These are phyloP conservation scores for Calonectria naviculata DNA, from an alignment of 2,329 filamentous ascomycete species.

Conservation along the genomic window DNA sequence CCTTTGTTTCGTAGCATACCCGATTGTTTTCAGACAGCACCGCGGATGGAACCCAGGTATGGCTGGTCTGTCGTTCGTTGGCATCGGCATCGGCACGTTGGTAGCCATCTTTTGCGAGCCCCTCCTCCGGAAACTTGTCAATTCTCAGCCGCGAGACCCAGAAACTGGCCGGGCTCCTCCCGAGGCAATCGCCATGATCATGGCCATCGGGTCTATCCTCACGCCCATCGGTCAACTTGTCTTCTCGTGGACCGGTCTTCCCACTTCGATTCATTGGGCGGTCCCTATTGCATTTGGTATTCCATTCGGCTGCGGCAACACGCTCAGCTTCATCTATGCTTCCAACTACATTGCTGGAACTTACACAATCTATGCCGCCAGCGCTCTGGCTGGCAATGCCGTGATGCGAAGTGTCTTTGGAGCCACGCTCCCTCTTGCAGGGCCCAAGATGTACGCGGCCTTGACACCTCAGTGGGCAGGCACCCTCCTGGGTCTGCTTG, in stretches of 20 bases:
- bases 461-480: conserved; percentile 84
- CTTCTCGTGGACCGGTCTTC: conserved; percentile 90
- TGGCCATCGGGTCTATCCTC: conserved; percentile 80
- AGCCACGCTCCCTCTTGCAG: conserved; percentile 82
- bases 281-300: conserved; percentile 81
- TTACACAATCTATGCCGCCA: conserved; percentile 86
- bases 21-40: conserved; percentile 79
- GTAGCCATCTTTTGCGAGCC: too few relatives aligned
- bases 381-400: conserved; percentile 82
- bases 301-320: conserved; percentile 83
- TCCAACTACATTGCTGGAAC: conserved; percentile 83
- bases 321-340: conserved; percentile 83
- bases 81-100: too few relatives aligned
- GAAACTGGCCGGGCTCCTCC: conserved; percentile 80
- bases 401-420: conserved; percentile 79
- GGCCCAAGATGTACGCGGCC: conserved; percentile 75
- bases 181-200: conserved; percentile 83
- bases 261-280: conserved; percentile 83
- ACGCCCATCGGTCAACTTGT: conserved; percentile 84
- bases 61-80: conserved; percentile 85
- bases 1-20: conserved; percentile 91
- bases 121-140: too few relatives aligned
- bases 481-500: conserved; percentile 78
- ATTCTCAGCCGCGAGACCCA: too few relatives aligned
- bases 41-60: conserved; percentile 82